These are phyloP conservation scores for Leccinum aurantiacum DNA, from an alignment of 768 basidiomycete genomes.

Conservation along the genomic window DNA sequence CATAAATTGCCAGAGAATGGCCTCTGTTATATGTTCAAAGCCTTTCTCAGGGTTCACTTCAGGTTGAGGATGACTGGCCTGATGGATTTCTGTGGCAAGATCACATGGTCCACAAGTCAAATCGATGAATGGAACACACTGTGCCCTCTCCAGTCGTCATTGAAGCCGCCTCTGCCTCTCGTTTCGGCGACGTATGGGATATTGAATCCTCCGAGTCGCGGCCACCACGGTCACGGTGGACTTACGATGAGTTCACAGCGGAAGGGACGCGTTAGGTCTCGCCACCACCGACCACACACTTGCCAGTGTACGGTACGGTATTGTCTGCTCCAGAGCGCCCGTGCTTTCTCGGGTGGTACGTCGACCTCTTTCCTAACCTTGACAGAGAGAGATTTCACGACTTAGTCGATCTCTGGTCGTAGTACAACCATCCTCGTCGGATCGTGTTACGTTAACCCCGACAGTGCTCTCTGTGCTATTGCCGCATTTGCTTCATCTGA, in stretches of 20 bases:
- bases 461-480: conserved; percentile 66
- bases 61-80: neutral
- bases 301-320: conserved; percentile 2
- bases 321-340: conserved; percentile 21
- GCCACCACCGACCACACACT: conserved; percentile 29
- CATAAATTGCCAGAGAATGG: neutral
- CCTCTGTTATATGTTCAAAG: neutral
- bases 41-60: neutral
- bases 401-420: conserved; percentile 63
- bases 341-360: conserved; percentile 17
- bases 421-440: conserved; percentile 56
- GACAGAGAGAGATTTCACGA: conserved; percentile 70
- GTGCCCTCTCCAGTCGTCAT: neutral
- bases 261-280: conserved; percentile 30
- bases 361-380: conserved; percentile 16
- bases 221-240: neutral
- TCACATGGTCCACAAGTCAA: neutral
- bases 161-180: neutral
- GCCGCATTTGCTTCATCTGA: conserved; percentile 41
- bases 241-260: conserved; percentile 24
- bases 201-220: neutral
- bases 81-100: neutral
- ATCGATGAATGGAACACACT: neutral
- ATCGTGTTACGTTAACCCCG: conserved; percentile 69
- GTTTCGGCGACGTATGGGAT: neutral